A percentile compares a stretch with the other conserved stretches of the same genome.
phyloP scores from a whole-genome alignment of 352 stramenopile species.

The Globisporangium carolinianum region DNA sequence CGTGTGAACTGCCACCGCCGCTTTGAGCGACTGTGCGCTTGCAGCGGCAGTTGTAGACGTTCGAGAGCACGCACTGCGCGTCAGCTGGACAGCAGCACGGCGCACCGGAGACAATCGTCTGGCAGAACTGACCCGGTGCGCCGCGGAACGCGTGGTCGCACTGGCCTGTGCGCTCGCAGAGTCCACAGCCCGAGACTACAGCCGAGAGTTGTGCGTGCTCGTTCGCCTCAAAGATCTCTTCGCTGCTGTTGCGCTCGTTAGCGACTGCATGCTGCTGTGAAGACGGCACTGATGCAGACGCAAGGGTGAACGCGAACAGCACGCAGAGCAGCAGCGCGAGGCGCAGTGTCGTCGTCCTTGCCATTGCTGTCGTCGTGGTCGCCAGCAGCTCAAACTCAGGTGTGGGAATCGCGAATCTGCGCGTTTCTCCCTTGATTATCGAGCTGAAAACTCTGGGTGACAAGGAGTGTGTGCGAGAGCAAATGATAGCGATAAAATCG shows the following conservation, averaged over 20 bases:
- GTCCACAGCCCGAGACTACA: conserved; percentile 42
- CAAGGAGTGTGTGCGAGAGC: too few species aligned
- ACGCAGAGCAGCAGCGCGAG: conserved; percentile 12
- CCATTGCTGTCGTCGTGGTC: neutral
- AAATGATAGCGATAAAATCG: too few species aligned
- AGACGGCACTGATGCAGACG: neutral
- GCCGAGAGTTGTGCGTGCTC: conserved; percentile 36
- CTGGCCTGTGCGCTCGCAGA: conserved; percentile 52
- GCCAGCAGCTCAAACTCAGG: too few species aligned
- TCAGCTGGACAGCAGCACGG: conserved; percentile 58
- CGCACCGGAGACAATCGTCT: conserved; percentile 36
- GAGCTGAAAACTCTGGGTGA: neutral
- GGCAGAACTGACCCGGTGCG: conserved; percentile 53
- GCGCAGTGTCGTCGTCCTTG: conserved; percentile 8
- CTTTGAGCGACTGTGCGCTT: conserved; percentile 17
- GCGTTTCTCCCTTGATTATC: neutral
- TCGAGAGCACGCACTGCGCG: conserved; percentile 46
- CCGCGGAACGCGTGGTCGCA: conserved; percentile 63
- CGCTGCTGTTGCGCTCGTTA: neutral
- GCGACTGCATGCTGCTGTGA: conserved; percentile 1
- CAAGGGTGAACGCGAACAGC: neutral
- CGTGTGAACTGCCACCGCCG: conserved; percentile 10
- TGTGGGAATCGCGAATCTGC: neutral
- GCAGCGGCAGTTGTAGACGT: conserved; percentile 56
- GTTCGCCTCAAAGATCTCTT: conserved; percentile 18